A percentile compares a stretch with the other conserved stretches of the same genome.
These are phyloP conservation scores for Coffea humblotiana DNA, from an alignment of 305 asterid genomes.

Conservation along the genomic window DNA sequence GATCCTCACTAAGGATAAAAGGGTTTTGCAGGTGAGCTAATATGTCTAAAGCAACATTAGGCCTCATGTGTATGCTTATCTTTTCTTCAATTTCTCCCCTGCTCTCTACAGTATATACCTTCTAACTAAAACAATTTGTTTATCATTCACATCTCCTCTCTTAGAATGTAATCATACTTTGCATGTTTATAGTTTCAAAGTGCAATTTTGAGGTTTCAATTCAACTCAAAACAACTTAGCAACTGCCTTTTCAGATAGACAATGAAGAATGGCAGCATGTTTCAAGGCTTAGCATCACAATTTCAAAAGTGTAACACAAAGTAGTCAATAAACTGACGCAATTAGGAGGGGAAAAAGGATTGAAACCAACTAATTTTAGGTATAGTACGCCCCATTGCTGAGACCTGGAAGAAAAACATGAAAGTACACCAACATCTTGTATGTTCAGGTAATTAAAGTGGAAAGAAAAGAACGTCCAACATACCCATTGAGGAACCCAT, in stretches of 20 bases:
- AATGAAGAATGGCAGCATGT: background rate
- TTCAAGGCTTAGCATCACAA: no score
- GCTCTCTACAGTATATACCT: background rate
- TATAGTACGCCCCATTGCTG: no score
- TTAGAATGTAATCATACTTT: background rate
- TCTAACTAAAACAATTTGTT: background rate
- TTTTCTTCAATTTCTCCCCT: background rate
- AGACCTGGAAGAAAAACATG: background rate
- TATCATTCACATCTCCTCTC: no score
- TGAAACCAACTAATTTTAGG: background rate
- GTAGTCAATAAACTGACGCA: background rate
- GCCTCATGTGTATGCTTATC: background rate
- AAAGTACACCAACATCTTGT: background rate
- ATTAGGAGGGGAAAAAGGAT: background rate
- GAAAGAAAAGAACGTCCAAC: background rate
- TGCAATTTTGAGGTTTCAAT: background rate
- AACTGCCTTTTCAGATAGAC: background rate
- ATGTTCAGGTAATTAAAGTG: background rate
- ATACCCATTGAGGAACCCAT: constrained; percentile 85
- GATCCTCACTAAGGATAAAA: background rate
- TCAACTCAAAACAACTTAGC: background rate
- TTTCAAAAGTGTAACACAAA: background rate
- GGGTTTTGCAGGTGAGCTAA: background rate
- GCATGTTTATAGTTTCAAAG: background rate
- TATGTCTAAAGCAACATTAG: background rate